Evolutionary conservation across 192 early-diverging fungal species (phyloP).

Genomic region (Allomyces arbusculus): DNA sequence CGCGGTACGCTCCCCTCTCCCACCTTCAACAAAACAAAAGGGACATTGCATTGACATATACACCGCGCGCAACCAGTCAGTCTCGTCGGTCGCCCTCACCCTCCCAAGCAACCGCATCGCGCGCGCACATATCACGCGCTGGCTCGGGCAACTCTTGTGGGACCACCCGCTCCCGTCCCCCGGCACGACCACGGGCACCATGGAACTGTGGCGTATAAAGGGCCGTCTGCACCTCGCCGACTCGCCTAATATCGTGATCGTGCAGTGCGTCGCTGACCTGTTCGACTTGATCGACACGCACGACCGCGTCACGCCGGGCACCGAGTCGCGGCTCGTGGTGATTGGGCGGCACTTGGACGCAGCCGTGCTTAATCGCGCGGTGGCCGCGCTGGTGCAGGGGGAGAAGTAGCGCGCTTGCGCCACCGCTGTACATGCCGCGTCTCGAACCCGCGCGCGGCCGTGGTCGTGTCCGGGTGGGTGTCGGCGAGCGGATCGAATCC

Average conservation of each 20-base stretch:
- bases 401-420: no score
- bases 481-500: no score
- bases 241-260: neutral
- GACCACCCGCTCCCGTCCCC: neutral
- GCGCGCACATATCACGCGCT: neutral
- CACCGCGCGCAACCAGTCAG: neutral
- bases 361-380: neutral
- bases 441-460: no score
- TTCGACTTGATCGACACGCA: neutral
- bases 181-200: neutral
- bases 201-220: neutral
- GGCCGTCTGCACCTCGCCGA: neutral
- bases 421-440: no score
- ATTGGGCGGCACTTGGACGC: neutral
- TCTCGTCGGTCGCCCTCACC: neutral
- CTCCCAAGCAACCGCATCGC: neutral
- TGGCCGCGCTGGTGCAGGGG: no score
- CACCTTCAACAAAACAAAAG: neutral
- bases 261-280: neutral
- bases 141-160: neutral
- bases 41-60: neutral
- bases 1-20: constrained; percentile 4
- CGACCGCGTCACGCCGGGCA: neutral
- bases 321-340: neutral
- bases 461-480: no score